phyloP scores from a whole-genome alignment of 202 grass and related monocot genomes.

The Carex arenaria region DNA sequence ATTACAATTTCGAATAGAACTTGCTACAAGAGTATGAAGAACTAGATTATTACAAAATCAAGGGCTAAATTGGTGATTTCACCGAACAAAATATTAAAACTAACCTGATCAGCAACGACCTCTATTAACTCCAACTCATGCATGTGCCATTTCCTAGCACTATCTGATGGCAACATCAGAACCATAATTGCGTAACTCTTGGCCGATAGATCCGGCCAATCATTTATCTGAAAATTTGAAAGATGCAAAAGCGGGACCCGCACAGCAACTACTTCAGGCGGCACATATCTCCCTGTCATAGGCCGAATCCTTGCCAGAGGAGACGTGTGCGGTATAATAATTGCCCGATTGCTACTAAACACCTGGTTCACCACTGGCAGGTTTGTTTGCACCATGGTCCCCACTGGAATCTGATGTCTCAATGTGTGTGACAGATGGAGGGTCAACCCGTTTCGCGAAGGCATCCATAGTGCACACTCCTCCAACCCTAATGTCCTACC shows the following conservation, averaged over 20 bases:
- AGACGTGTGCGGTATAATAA: slow-evolving; percentile 84
- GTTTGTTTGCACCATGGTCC: slow-evolving; percentile 62
- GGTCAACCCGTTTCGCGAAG: slow-evolving; percentile 64
- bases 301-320: slow-evolving; percentile 77
- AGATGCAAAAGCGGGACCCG: slow-evolving; percentile 85
- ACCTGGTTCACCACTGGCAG: slow-evolving; percentile 89
- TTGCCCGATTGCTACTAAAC: slow-evolving; percentile 78
- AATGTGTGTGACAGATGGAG: slow-evolving; percentile 92
- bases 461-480: slow-evolving; percentile 97
- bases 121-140: slow-evolving; percentile 96
- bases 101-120: slow-evolving; percentile 98
- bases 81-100: not conserved
- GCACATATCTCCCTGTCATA: slow-evolving; percentile 63
- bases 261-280: slow-evolving; percentile 89
- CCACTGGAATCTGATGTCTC: slow-evolving; percentile 59
- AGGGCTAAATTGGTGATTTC: not conserved
- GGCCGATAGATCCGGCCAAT: slow-evolving; percentile 87
- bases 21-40: not conserved
- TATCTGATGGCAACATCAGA: slow-evolving; percentile 89
- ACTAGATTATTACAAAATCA: not conserved
- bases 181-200: slow-evolving; percentile 96
- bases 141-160: slow-evolving; percentile 85
- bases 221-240: slow-evolving; percentile 99
- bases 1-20: not conserved
- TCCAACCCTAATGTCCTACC: slow-evolving; percentile 71